Evolutionary conservation across 768 basidiomycete genomes (phyloP), one percentile per base, ranked within the genome.

Genomic region (Phylloporus sp.): DNA sequence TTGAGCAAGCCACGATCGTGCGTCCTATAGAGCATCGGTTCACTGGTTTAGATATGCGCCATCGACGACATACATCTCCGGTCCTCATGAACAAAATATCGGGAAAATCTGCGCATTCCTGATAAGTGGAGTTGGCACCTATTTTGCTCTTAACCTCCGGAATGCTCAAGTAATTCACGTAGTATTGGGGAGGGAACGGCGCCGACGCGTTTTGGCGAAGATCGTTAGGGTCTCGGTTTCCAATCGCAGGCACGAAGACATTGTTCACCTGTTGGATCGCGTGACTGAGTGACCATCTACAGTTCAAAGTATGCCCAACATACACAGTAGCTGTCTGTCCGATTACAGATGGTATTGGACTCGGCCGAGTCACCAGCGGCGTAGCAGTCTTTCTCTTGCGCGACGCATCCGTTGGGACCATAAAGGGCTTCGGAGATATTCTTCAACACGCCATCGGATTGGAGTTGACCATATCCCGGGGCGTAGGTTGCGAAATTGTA

Each of bases 391-490:
- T 73, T 52, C 59, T 80, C 80, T 59, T 81, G 80, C 6, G 69
- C 80, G 41, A 72, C 61, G 54, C 84, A 86, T 9, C 84, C 84
- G 6, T 72, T 69, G 0, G 72, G 38, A 9, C 64, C 66, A 55
- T 75, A 82, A 59, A 71, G 84, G 2, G 79, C 69, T 1, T 73
- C 48, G 29, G 77, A 81, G 18, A 85, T 66, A 31, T 72, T 53
- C 27, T 68, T 61, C 32, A 85, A 63, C 2, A 80, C 76, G 5
- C 59, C 52, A 38, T 77, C 70, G 29, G 70, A 71, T 54, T 80
- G 80, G 12, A 86, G 77, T 54, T 76, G 82, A 5, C 85, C 85
- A 55, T 85, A 86, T 13, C 84, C 82, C 9, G 85, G 85, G 0
- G 85, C 85, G 35, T 82, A 62, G 0, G 75, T 76, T 0, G 82